These are phyloP conservation scores for Knoxdaviesia proteae DNA, from an alignment of 2,329 filamentous ascomycete species.

Conservation along the genomic window DNA sequence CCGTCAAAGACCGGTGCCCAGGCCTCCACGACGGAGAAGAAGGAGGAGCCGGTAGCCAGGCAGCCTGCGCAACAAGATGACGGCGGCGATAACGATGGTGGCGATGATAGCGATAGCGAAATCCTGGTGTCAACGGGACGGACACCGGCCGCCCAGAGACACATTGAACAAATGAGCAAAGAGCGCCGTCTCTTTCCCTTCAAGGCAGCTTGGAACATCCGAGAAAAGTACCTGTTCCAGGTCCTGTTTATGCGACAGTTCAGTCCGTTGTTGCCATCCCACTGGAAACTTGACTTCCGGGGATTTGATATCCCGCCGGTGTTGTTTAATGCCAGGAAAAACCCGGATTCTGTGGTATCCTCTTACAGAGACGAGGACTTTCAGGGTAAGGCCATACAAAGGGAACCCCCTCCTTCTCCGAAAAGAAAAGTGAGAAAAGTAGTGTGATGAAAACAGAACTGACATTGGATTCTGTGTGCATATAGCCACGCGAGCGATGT, in stretches of 20 bases:
- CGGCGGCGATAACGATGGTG: neutral
- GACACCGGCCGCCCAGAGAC: no score
- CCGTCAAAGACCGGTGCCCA: no score
- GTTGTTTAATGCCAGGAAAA: no score
- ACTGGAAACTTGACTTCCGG: constrained; percentile 20
- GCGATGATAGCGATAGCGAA: neutral
- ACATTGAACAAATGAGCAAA: no score
- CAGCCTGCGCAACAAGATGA: neutral
- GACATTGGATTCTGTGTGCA: neutral
- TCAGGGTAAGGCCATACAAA: constrained; percentile 10
- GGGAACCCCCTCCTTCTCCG: neutral
- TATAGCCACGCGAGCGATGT: neutral
- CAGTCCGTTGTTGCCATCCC: constrained; percentile 17
- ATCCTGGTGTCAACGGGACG: no score
- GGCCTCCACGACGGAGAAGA: no score
- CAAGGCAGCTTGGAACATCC: no score
- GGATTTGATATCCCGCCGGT: constrained; percentile 3
- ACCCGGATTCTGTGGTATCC: no score
- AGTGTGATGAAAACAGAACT: neutral
- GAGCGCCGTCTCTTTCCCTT: constrained; percentile 8
- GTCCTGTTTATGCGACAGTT: constrained; percentile 20
- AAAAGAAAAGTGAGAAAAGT: neutral
- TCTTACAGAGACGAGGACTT: constrained; percentile 9
- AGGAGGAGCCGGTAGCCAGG: no score
- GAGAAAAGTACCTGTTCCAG: constrained; percentile 14